Conservation (phyloP, 1,284 basidiomycete species). For the Mycosarcoma maydis region DNA sequence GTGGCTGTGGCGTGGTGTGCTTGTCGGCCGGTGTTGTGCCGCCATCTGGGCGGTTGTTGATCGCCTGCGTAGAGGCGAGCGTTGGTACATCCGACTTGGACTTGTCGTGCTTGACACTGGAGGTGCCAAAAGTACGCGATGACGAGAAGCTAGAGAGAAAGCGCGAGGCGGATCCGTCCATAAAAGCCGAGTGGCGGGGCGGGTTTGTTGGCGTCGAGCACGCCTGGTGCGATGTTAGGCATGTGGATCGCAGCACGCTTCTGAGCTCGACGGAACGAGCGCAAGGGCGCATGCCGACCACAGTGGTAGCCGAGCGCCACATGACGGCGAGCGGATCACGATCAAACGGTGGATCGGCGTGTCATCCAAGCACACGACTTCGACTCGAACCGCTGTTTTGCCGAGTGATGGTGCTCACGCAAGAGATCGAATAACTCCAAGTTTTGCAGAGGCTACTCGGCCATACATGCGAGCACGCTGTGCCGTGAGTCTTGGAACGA, state of each 20-base stretch:
- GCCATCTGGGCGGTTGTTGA: background rate
- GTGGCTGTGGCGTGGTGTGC: background rate
- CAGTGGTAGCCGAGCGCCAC: conserved; percentile 32
- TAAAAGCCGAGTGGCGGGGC: background rate
- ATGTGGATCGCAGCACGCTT: conserved; percentile 3
- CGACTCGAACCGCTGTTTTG: background rate
- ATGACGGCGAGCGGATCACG: conserved; percentile 9
- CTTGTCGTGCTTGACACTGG: conserved; percentile 7
- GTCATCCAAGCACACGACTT: conserved; percentile 2
- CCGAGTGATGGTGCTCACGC: background rate
- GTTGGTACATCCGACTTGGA: conserved; percentile 6
- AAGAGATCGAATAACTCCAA: no score
- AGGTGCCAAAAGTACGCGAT: conserved; percentile 12
- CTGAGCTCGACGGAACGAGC: conserved; percentile 14
- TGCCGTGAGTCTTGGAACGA: no score
- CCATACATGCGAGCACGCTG: no score
- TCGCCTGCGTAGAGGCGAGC: background rate
- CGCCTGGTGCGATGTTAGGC: conserved; percentile 16
- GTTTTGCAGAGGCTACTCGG: no score
- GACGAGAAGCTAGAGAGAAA: background rate
- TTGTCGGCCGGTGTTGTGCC: conserved; percentile 1
- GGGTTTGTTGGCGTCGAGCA: background rate
- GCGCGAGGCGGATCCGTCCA: background rate
- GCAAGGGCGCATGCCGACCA: conserved; percentile 32
- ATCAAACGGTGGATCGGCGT: background rate